Base-by-base conservation (phyloP, 2,329 filamentous ascomycete genomes). In the Nakataea oryzae region DNA sequence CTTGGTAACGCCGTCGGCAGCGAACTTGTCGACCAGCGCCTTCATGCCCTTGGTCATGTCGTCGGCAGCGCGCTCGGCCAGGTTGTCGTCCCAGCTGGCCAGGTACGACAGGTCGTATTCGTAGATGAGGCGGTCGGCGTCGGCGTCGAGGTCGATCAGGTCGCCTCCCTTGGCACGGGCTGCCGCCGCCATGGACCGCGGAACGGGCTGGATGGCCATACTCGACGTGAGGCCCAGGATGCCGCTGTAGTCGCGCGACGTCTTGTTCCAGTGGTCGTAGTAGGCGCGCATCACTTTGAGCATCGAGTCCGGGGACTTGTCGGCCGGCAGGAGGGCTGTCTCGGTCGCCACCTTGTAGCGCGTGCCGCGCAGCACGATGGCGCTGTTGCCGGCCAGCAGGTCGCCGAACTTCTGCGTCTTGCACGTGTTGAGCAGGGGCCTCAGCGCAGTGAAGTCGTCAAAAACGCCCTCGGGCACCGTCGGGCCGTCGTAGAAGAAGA, bases 401-500 rank as follows among this genome's bases (percentile, higher is more conserved):
- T 78, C 63, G 30, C 64, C 63, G 50, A 66, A 69, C 60, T 62
- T 66, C 13, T 63, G 64, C n/a, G 63, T 65, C 14, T 64, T 63
- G 63, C 63, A 64, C 13, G 65, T 66, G 66, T 83, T 79, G 30
- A 76, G 68, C 0, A 74, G 63, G 1, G 76, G 75, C 0, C 71
- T 67, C 57, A 83, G 74, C 54, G 74, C 74, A 2, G 79, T 78
- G 70, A 88, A 88, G 62, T 80, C 79, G 62, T 79, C 75, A 63
- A 88, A 87, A 2, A 82, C 76, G 4, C 74, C 79, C 1, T 73
- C 68, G 1, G 85, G 84, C 0, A 79, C 79, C 60, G 73, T 70
- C 0, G 79, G 77, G 1, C 81, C 85, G 69, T 88, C 82, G 69
- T 87, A 87, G 73, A 85, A 87, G 54, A 85, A 69, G 70, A 87